Evolutionary conservation across 148 eudicot genomes (phyloP), one percentile per base, ranked within the genome.

Genomic region (Chenopodium suecicum): DNA sequence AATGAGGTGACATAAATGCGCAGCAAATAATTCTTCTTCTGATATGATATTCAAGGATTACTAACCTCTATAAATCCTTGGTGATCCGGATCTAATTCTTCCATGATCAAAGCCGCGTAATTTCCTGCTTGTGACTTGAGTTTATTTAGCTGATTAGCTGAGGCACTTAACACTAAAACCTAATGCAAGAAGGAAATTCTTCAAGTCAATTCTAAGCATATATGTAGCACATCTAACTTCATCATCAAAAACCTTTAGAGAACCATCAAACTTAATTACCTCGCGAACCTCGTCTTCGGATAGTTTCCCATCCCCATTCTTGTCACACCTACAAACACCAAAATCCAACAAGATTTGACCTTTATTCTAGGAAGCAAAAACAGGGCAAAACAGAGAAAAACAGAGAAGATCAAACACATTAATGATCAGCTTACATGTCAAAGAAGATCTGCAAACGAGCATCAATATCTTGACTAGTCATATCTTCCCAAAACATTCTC

Each of bases 41-140:
- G 29, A 17, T 10, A 56, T 12, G 29, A 73, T n/a, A 23, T 25
- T 13, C n/a, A 47, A 25, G 13, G 1, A 52, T 72, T 69, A 50
- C 69, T 54, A 41, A 96, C 99, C 95, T 97, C 98, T 54, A 97
- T 91, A 74, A 89, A 97, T 54, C 98, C 99, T 31, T 79, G 82
- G 63, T 91, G 89, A 79, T 92, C 95, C 20, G 99, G 98, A 80
- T 97, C 99, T 41, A 97, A 92, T 89, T 93, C 98, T 81, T 97
- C 97, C 98, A 97, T 97, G 89, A 97, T 94, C 78, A 91, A 87
- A 82, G 95, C 84, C 74, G 99, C 99, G 84, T 94, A 92, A n/a
- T 83, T 80, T 46, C 88, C 80, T 19, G 99, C 95, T 72, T 94
- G 91, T 83, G 90, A 83, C 87, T 92, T 92, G 46, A 97, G 94